phyloP scores from a whole-genome alignment of 192 early-diverging fungal species.

The Backusella tuberculispora region DNA sequence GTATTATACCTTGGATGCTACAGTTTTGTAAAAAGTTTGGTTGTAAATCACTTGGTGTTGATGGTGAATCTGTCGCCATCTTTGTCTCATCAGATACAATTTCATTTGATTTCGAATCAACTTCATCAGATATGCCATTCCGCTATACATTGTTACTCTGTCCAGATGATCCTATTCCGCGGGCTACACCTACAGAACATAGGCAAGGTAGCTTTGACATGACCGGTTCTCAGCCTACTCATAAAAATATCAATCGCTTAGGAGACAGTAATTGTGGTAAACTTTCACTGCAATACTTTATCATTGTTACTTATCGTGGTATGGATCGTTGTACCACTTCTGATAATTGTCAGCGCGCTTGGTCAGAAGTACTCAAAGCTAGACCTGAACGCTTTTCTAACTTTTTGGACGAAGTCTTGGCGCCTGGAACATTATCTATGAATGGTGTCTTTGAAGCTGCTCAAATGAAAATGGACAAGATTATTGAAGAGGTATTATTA shows the following conservation, averaged over 20 bases:
- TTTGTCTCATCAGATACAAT: constrained; percentile 42
- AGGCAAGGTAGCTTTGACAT: constrained; percentile 13
- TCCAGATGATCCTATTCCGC: neutral
- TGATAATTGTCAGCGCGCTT: constrained; percentile 1
- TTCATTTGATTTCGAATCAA: constrained; percentile 17
- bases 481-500: neutral
- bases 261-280: neutral
- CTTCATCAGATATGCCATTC: constrained; percentile 17
- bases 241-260: neutral
- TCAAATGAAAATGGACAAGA: constrained; percentile 19
- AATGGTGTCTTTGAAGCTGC: constrained; percentile 32
- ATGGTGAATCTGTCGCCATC: constrained; percentile 48
- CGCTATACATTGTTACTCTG: constrained; percentile 28
- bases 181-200: neutral
- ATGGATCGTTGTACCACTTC: constrained; percentile 14
- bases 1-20: constrained; percentile 22
- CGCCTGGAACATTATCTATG: constrained; percentile 23
- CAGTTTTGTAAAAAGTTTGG: constrained; percentile 25
- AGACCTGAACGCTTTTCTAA: constrained; percentile 20
- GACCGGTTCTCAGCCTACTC: neutral
- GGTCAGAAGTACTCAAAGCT: constrained; percentile 29
- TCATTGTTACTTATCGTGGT: constrained; percentile 28
- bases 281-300: constrained; percentile 31
- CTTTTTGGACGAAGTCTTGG: constrained; percentile 28
- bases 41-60: constrained; percentile 43